Base-by-base conservation (phyloP, 192 early-diverging fungal species). In the Coemansia sp. region DNA sequence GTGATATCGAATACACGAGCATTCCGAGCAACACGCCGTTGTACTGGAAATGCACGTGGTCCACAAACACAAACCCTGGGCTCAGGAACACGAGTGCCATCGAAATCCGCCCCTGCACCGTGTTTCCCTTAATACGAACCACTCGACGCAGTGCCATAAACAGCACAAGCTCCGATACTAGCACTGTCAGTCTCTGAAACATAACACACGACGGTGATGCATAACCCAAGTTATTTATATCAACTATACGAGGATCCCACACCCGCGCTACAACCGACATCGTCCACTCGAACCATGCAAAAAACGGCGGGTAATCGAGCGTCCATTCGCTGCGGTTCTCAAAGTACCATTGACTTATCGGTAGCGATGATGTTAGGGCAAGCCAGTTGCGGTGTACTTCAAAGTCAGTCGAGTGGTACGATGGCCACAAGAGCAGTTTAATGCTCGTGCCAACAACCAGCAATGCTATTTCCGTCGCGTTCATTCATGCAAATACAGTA, bases 341-440 rank as follows among this genome's bases (percentile, higher is more conserved):
- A 66, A 78, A 79, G 69, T 97, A 98, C 95, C 95, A 98, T 57
- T 85, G 56, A 24, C 71, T 69, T 35, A 95, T 64, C n/a, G 95
- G 92, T 9, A 94, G 73, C 57, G 84, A 86, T 62, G 88, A 81
- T 11, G 96, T 98, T 49, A 98, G 91, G 23, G 94, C 96, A 20
- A 97, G 85, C 94, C 94, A 96, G 83, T 96, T 95, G 59, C 95
- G 87, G 75, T 98, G 96, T 19, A 98, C 96, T 80, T 98, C 96
- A 86, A 98, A 98, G 83, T 98, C 96, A 18, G 96, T 98, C 56
- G 96, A 98, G 49, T 85, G 86, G 69, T 93, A 93, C 49, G 89
- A 84, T 12, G 88, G 86, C 69, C 86, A 84, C 61, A 93, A 87
- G 57, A 93, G 82, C 61, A 87, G 70, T 68, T 89, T 89, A 54